Evolutionary conservation across 1,284 basidiomycete species (phyloP), one percentile per base, ranked within the genome.

Genomic region (Limonomyces culmigenus): DNA sequence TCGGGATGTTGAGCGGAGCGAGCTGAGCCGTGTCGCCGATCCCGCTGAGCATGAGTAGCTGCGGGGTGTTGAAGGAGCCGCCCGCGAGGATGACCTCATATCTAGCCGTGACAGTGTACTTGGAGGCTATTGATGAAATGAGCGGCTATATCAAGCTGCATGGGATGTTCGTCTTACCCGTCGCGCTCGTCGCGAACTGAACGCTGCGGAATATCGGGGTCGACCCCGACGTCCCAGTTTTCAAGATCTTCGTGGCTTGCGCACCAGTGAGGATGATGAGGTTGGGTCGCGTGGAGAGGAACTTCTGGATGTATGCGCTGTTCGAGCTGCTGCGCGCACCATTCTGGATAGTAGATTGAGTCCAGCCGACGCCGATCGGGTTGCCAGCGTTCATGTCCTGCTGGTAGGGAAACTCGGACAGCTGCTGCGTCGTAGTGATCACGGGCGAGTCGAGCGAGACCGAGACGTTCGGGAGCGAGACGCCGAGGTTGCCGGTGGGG

Each of bases 41-140:
- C 37, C 62, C 62, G 5, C 58, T 62, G 15, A 65, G 52, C 47
- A 63, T 53, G 20, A 66, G 42, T 35, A 39, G 6, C 19, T 33
- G 29, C 3, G 36, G 30, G 10, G 25, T 38, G 19, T 25, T 31
- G 29, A 38, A 21, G 3, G 39, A 15, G 13, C 39, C 39, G 17
- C 30, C 39, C 3, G 39, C 33, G 11, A 40, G 19, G 19, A 40
- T 38, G 16, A 40, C 23, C 34, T 40, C 39, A 20, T 38, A 32
- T 4, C 19, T 29, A 14, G 39, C 39, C 11, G 19, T 55, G 55
- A 13, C 35, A 8, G 16, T 20, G 15, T 5, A 14, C 6, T n/a
- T 36, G 5, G 14, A 13, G 13, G 27, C 34, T 29, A 63, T 62
- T 5, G 59, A 54, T 8, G n/a, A 27, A 27, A n/a, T 27, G 5